phyloP scores from a whole-genome alignment of 1,284 basidiomycete genomes.

The Trichosporon faecale region DNA sequence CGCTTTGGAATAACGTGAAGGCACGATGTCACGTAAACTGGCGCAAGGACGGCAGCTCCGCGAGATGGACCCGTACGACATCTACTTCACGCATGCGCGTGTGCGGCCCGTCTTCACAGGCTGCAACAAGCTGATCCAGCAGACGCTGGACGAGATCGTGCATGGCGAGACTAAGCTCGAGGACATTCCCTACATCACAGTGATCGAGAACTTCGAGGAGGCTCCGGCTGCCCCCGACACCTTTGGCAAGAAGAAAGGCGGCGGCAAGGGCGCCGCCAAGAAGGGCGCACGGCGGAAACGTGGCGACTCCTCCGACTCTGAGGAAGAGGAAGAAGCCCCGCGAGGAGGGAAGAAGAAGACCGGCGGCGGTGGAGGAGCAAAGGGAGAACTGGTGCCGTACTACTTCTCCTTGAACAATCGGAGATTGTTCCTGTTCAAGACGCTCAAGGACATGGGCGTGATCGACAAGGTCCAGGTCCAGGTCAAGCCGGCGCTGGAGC shows the following conservation, averaged over 20 bases:
- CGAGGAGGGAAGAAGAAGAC: conserved; percentile 2
- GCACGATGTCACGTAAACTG: conserved; percentile 19
- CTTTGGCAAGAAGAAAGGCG: neutral
- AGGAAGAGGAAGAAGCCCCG: neutral
- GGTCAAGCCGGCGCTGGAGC: conserved; percentile 27
- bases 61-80: conserved; percentile 20
- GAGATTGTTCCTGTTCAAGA: conserved; percentile 24
- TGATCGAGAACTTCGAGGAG: conserved; percentile 24
- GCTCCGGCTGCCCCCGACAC: neutral
- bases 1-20: too few species aligned
- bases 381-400: conserved; percentile 12
- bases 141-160: conserved; percentile 23
- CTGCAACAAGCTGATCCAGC: conserved; percentile 24
- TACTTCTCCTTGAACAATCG: conserved; percentile 27
- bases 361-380: neutral
- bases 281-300: neutral
- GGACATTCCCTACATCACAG: conserved; percentile 26
- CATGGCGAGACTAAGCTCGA: conserved; percentile 17
- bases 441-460: conserved; percentile 16
- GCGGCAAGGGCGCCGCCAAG: neutral
- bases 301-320: neutral
- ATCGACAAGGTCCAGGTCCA: conserved; percentile 21
- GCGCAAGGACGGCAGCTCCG: conserved; percentile 20
- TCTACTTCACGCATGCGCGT: conserved; percentile 26
- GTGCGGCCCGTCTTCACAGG: conserved; percentile 24